These are phyloP conservation scores for Microcyclosporella mali DNA, from an alignment of 2,329 filamentous ascomycete species.

Conservation along the genomic window DNA sequence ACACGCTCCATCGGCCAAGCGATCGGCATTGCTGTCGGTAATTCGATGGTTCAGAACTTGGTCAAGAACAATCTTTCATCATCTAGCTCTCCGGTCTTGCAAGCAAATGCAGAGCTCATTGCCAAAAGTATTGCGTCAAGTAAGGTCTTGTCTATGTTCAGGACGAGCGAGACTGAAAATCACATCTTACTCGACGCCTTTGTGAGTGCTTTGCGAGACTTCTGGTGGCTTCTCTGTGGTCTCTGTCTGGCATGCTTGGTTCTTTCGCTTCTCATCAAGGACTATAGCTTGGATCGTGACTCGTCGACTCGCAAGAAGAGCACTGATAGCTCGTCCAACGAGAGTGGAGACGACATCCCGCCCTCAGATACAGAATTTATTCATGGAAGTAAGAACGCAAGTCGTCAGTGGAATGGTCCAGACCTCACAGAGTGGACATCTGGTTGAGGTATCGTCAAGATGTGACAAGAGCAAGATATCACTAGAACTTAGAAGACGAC, in stretches of 20 bases:
- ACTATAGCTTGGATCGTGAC: background rate
- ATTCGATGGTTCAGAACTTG: slow-evolving; percentile 1
- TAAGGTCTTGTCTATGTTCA: background rate
- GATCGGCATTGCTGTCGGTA: slow-evolving; percentile 3
- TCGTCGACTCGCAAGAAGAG: background rate
- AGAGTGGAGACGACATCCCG: too few species aligned
- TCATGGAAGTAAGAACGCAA: too few species aligned
- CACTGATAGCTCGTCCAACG: too few species aligned
- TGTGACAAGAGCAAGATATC: too few species aligned
- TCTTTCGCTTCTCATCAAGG: background rate
- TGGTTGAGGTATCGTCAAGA: too few species aligned
- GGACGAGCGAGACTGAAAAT: background rate
- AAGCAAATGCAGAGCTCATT: background rate
- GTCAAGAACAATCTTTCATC: background rate
- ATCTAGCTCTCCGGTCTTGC: background rate
- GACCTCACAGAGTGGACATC: too few species aligned
- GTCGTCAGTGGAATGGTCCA: too few species aligned
- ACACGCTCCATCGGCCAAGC: slow-evolving; percentile 6
- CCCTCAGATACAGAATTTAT: too few species aligned
- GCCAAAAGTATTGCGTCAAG: background rate
- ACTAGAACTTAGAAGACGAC: too few species aligned
- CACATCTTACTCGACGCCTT: background rate
- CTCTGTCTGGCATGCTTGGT: background rate
- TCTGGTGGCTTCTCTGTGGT: background rate
- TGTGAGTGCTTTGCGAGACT: background rate